These are phyloP conservation scores for Mortierella alpina DNA, from an alignment of 192 early-diverging fungal species.

Conservation along the genomic window DNA sequence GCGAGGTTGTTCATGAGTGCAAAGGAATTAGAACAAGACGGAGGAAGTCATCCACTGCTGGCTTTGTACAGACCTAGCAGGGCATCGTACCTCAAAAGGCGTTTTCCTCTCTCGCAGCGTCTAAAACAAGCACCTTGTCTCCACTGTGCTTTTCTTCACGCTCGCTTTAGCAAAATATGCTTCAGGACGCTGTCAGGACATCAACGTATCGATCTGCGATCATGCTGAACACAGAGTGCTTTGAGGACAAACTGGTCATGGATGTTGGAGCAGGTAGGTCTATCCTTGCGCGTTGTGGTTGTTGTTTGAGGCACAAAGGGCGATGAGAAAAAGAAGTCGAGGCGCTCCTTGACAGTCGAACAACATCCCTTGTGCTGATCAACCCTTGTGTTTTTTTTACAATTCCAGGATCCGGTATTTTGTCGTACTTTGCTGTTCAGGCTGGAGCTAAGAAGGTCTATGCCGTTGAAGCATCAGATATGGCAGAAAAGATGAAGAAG, in stretches of 20 bases:
- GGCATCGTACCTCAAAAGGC: too few relatives aligned
- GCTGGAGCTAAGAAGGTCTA: slow-evolving; percentile 94
- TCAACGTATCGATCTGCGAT: slow-evolving; percentile 95
- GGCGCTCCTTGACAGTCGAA: background rate
- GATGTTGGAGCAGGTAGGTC: slow-evolving; percentile 87
- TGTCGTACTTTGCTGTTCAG: slow-evolving; percentile 95
- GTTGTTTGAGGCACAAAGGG: background rate
- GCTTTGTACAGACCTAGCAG: too few relatives aligned
- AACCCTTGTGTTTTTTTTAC: background rate
- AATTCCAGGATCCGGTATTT: slow-evolving; percentile 80
- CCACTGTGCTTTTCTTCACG: background rate
- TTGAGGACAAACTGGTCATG: slow-evolving; percentile 86
- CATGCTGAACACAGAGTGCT: slow-evolving; percentile 79
- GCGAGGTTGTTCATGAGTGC: too few relatives aligned
- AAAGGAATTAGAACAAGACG: too few relatives aligned
- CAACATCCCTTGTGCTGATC: background rate
- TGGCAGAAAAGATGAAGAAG: slow-evolving; percentile 92
- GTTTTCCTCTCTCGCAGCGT: too few relatives aligned
- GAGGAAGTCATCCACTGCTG: too few relatives aligned
- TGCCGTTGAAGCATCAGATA: slow-evolving; percentile 95
- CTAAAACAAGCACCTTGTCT: background rate
- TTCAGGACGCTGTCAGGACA: slow-evolving; percentile 95
- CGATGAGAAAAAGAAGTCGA: background rate
- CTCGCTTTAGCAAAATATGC: slow-evolving; percentile 92
- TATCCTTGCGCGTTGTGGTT: background rate